Base-by-base conservation (phyloP, 768 basidiomycete genomes). In the Chalciporus sphaerocephalus region DNA sequence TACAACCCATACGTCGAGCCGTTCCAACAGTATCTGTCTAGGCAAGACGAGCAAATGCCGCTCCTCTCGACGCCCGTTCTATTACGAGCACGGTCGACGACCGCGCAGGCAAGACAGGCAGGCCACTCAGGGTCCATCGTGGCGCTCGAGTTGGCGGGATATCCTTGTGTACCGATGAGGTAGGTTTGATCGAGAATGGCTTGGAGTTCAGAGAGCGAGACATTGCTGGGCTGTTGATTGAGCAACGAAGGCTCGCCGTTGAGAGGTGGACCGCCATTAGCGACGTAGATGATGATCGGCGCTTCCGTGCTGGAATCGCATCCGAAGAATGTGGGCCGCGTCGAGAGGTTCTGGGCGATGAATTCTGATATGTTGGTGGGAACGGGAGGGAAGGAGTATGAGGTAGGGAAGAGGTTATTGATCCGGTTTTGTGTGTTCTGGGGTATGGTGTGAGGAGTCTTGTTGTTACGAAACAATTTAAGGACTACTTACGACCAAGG, bases 201-300 rank as follows among this genome's bases (percentile, higher is more conserved):
- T 48, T 68, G 64, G 24, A 74, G 62, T 46, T 71, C 35, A 15
- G 35, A 4, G 9, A 37, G 35, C 11, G 34, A 36, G 30, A 47
- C 38, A 23, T 47, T 47, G 22, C 33, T 34, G 15, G 46, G 46
- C 12, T 32, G 22, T 10, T 41, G 30, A 63, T 74, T 75, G 37
- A 70, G 71, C 18, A 64, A 48, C 25, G 61, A 52, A 21, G 62
- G 53, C n/a, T 64, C 52, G 16, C 68, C 60, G 40, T 69, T 62
- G 38, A 61, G 64, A 38, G 68, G 68, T 10, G 67, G 56, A 12
- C 69, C 73, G 42, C 74, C 74, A 59, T 74, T 74, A 7, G 77
- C 75, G n/a, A 79, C 54, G 62, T 81, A 81, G 46, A 79, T 66
- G 38, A 80, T 60, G 35, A 79, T 50, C 6, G 78, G 76, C 17